These are phyloP conservation scores for Vicia sativa DNA, from an alignment of 306 rosid species.

Conservation along the genomic window DNA sequence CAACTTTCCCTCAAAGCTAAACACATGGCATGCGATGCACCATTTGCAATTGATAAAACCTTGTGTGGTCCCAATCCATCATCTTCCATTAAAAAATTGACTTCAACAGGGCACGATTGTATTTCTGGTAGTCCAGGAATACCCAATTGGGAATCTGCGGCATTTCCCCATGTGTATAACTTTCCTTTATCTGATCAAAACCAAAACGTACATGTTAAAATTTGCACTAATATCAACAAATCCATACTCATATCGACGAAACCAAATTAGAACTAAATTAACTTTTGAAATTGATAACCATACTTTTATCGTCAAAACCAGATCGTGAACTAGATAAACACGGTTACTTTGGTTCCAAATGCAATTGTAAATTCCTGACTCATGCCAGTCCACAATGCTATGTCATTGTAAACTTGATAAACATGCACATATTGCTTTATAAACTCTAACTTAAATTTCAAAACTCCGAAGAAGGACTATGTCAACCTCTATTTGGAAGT, in stretches of 20 bases:
- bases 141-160: constrained; percentile 79
- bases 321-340: constrained; percentile 12
- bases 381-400: background rate
- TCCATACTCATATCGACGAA: background rate
- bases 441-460: background rate
- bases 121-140: constrained; percentile 87
- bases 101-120: constrained; percentile 70
- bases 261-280: background rate
- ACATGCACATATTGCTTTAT: background rate
- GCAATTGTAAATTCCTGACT: background rate
- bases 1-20: constrained; percentile 58
- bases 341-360: background rate
- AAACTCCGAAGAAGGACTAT: background rate
- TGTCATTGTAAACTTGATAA: background rate
- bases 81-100: constrained; percentile 77
- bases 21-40: constrained; percentile 89
- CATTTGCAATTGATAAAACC: constrained; percentile 71
- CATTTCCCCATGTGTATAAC: constrained; percentile 89
- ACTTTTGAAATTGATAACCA: background rate
- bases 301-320: background rate
- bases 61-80: constrained; percentile 75
- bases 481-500: background rate
- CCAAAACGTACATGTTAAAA: constrained; percentile 26
- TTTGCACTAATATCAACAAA: background rate
- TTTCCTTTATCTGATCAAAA: constrained; percentile 69